These are phyloP conservation scores for Daldinia decipiens DNA, from an alignment of 495 filamentous ascomycete species.

Conservation along the genomic window DNA sequence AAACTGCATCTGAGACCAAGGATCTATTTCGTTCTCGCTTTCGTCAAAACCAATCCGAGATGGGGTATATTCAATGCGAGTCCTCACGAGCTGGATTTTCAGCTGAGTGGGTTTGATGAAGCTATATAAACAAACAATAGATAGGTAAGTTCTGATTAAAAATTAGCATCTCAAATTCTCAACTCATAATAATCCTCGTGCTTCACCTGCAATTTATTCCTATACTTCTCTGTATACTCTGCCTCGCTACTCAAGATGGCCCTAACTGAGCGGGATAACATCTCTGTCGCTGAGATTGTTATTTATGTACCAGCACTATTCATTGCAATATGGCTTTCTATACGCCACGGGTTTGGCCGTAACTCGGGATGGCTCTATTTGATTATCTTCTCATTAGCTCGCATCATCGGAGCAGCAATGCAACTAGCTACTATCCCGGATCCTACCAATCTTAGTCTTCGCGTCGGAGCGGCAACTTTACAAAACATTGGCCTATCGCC, in stretches of 20 bases:
- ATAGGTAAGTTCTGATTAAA: neutral
- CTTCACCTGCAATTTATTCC: neutral
- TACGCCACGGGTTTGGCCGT: slow-evolving; percentile 49
- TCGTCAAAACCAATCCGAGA: slow-evolving; percentile 15
- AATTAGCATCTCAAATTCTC: neutral
- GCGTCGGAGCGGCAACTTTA: slow-evolving; percentile 44
- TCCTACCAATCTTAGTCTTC: slow-evolving; percentile 45
- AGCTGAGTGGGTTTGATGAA: neutral
- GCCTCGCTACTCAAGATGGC: slow-evolving; percentile 30
- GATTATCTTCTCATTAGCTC: slow-evolving; percentile 49
- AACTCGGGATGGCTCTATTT: slow-evolving; percentile 51
- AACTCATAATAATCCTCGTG: neutral
- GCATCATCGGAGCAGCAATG: slow-evolving; percentile 48
- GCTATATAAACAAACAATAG: neutral
- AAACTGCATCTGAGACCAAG: slow-evolving; percentile 2
- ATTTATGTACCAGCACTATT: slow-evolving; percentile 45
- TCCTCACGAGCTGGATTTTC: neutral
- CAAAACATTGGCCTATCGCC: slow-evolving; percentile 49
- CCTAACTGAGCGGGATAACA: slow-evolving; percentile 44
- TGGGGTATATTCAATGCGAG: neutral
- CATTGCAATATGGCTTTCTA: slow-evolving; percentile 44
- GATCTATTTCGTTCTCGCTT: slow-evolving; percentile 27
- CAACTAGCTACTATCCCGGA: slow-evolving; percentile 51
- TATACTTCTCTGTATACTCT: neutral
- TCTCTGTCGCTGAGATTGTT: slow-evolving; percentile 50